A percentile compares a stretch with the other conserved stretches of the same genome.
These are phyloP conservation scores for Triadica sebifera DNA, from an alignment of 345 rosid genomes.

Conservation along the genomic window DNA sequence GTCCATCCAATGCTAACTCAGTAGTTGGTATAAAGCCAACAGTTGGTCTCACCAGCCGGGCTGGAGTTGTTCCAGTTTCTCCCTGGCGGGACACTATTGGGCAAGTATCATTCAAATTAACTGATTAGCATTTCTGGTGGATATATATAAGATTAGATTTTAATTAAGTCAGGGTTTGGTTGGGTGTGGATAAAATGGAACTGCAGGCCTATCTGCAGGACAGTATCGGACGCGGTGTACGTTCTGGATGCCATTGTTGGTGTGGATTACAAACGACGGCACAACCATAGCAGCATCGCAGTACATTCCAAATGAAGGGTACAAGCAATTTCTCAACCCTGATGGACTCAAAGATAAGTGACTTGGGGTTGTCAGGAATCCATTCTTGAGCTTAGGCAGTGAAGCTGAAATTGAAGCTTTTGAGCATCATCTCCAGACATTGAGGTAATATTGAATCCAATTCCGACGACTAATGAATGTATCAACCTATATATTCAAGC, in stretches of 20 bases:
- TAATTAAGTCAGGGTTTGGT: too few species aligned
- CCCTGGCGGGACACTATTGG: conserved; percentile 64
- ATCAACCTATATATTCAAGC: too few species aligned
- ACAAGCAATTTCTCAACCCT: conserved; percentile 46
- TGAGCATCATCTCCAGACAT: conserved; percentile 36
- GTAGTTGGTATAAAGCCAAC: conserved; percentile 74
- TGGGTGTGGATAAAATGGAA: too few species aligned
- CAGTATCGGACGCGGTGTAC: conserved; percentile 45
- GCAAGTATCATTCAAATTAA: conserved; percentile 18
- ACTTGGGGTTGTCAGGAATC: conserved; percentile 46
- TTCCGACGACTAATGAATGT: too few species aligned
- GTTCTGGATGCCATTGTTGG: conserved; percentile 51
- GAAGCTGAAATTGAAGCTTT: conserved; percentile 22
- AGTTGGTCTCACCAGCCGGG: conserved; percentile 66
- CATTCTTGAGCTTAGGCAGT: conserved; percentile 14
- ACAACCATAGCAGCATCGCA: conserved; percentile 42
- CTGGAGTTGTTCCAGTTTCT: conserved; percentile 63
- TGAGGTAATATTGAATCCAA: conserved; percentile 36
- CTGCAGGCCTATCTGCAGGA: conserved; percentile 48
- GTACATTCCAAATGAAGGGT: conserved; percentile 56
- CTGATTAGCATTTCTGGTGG: too few species aligned
- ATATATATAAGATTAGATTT: too few species aligned
- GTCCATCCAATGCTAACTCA: conserved; percentile 55
- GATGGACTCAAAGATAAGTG: conserved; percentile 56
- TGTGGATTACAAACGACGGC: conserved; percentile 28